A percentile compares a stretch with the other conserved stretches of the same genome.
Conservation (phyloP, 2,329 filamentous ascomycete genomes). For the Elsinoe necatrix region DNA sequence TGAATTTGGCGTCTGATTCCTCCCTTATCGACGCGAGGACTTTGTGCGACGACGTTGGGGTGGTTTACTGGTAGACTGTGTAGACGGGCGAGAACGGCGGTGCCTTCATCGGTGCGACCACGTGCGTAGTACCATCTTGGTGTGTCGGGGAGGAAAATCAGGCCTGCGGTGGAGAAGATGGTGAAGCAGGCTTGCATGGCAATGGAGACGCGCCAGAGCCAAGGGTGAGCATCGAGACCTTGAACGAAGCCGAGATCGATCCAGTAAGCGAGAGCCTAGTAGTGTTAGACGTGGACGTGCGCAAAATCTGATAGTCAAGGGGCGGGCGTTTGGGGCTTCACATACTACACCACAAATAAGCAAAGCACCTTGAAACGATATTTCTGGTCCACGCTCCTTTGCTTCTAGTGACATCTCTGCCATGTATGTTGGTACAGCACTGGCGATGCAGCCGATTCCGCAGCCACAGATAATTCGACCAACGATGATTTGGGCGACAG, state of each 20-base stretch:
- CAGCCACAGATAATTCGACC: constrained; percentile 25
- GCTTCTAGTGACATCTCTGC: constrained; percentile 27
- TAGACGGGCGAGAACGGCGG: constrained; percentile 19
- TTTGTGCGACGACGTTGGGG: constrained; percentile 20
- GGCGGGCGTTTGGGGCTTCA: no score
- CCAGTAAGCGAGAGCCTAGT: constrained; percentile 26
- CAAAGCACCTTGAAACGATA: constrained; percentile 22
- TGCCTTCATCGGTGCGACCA: constrained; percentile 18
- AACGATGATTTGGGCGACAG: constrained; percentile 27
- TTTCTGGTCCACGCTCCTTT: constrained; percentile 25
- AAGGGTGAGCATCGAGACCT: constrained; percentile 23
- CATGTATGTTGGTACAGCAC: constrained; percentile 28
- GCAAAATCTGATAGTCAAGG: background rate
- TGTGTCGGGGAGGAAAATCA: constrained; percentile 27
- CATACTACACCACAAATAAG: constrained; percentile 22
- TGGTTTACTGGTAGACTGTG: constrained; percentile 19
- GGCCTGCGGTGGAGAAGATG: constrained; percentile 23
- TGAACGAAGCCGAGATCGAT: constrained; percentile 23
- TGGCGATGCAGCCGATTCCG: constrained; percentile 26
- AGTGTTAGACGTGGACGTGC: background rate
- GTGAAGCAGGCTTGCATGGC: constrained; percentile 28
- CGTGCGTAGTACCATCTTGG: constrained; percentile 30
- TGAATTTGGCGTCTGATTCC: constrained; percentile 26
- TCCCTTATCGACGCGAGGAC: constrained; percentile 27
- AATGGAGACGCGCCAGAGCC: constrained; percentile 29